Conservation (phyloP, 2,329 filamentous ascomycete genomes). For the Neoscytalidium dimidiatum region DNA sequence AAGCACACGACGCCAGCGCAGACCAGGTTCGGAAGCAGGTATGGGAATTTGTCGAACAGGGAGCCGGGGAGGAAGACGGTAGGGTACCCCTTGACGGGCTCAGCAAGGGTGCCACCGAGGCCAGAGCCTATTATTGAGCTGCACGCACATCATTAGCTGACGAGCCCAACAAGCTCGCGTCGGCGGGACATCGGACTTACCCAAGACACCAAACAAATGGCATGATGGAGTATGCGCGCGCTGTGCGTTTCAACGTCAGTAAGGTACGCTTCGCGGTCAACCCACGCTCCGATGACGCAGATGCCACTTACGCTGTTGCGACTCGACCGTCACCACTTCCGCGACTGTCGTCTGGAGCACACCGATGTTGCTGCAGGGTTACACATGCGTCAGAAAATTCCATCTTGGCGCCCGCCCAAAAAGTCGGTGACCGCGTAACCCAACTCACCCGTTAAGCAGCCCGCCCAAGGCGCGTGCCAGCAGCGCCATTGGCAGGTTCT, state of each 20-base stretch:
- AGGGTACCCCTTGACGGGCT: conserved; percentile 83
- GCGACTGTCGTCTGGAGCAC: conserved; percentile 94
- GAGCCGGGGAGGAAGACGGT: conserved; percentile 69
- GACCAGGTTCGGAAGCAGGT: conserved; percentile 89
- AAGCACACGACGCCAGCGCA: conserved; percentile 76
- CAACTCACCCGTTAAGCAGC: conserved; percentile 80
- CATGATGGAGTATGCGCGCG: conserved; percentile 92
- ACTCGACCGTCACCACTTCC: conserved; percentile 88
- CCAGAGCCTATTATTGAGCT: conserved; percentile 90
- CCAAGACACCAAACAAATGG: conserved; percentile 97
- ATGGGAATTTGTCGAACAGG: conserved; percentile 85
- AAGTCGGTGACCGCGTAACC: conserved; percentile 16
- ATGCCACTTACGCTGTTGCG: conserved; percentile 76
- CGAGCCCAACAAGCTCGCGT: conserved; percentile 10
- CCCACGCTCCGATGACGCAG: neutral
- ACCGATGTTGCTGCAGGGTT: conserved; percentile 74
- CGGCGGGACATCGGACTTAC: conserved; percentile 45
- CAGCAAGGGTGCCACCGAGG: conserved; percentile 85
- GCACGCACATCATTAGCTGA: conserved; percentile 30
- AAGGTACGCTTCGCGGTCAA: conserved; percentile 19
- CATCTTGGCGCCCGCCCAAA: conserved; percentile 11
- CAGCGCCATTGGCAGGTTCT: conserved; percentile 78
- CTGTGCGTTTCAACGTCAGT: conserved; percentile 53
- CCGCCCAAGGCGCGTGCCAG: conserved; percentile 87
- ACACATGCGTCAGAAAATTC: conserved; percentile 26